Conservation (phyloP, 129 eudicot genomes). For the Logfia minima region DNA sequence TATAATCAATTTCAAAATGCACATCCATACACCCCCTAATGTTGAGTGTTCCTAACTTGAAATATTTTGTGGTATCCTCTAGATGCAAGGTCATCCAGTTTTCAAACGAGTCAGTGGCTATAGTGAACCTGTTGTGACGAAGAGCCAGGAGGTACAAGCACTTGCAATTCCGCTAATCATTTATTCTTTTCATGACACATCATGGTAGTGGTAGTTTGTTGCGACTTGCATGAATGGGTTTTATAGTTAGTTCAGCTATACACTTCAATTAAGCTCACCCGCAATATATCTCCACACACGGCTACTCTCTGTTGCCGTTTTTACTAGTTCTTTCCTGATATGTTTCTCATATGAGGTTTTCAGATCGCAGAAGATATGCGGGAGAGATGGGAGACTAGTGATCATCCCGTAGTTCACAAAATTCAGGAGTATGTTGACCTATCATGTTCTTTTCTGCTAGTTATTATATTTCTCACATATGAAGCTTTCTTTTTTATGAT, state of each 20-base stretch:
- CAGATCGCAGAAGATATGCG: conserved; percentile 93
- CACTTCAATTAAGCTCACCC: background rate
- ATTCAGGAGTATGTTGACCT: conserved; percentile 72
- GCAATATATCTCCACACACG: background rate
- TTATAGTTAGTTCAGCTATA: background rate
- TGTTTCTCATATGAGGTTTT: conserved; percentile 23
- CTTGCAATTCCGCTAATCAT: background rate
- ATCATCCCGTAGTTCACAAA: conserved; percentile 89
- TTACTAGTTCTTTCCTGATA: background rate
- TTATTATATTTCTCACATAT: background rate
- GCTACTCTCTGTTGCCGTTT: background rate
- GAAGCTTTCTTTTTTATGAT: conserved; percentile 1
- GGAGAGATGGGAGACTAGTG: conserved; percentile 94
- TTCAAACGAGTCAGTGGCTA: conserved; percentile 72
- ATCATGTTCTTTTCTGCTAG: background rate
- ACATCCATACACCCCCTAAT: background rate
- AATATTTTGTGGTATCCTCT: conserved; percentile 20
- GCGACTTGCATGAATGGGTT: background rate
- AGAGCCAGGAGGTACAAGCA: conserved; percentile 84
- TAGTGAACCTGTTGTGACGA: conserved; percentile 81
- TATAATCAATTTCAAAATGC: background rate
- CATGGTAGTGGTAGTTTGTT: background rate
- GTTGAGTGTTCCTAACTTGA: conserved; percentile 11
- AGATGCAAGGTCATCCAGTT: conserved; percentile 81
- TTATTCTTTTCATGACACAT: background rate